Conservation (phyloP, 352 stramenopile species). For the Thraustotheca clavata region DNA sequence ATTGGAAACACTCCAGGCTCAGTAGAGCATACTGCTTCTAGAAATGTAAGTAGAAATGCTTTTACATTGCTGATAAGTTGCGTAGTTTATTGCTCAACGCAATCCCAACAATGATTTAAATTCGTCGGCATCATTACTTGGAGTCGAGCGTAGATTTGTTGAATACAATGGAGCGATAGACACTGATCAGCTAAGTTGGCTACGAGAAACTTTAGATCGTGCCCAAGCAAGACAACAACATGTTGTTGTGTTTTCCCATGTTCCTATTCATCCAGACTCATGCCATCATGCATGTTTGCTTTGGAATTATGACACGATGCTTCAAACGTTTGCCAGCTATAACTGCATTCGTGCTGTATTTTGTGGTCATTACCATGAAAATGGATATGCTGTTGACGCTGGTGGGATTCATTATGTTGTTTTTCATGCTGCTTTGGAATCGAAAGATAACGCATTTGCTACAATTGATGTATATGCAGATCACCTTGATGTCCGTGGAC, state of each 20-base stretch:
- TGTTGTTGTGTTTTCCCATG: constrained; percentile 67
- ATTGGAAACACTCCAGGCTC: constrained; percentile 41
- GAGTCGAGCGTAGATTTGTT: constrained; percentile 45
- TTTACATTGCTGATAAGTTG: background rate
- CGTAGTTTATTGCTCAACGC: constrained; percentile 27
- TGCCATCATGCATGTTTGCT: constrained; percentile 33
- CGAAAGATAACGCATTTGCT: constrained; percentile 48
- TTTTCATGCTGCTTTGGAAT: constrained; percentile 63
- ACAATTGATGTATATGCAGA: constrained; percentile 48
- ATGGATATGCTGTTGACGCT: constrained; percentile 36
- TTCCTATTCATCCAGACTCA: constrained; percentile 37
- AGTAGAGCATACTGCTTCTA: constrained; percentile 36
- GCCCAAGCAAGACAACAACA: constrained; percentile 31
- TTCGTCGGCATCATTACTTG: constrained; percentile 43
- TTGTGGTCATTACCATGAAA: constrained; percentile 54
- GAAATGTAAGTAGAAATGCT: background rate
- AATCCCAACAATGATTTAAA: constrained; percentile 76
- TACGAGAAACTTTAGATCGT: constrained; percentile 30
- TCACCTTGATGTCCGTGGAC: constrained; percentile 42
- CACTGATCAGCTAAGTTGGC: constrained; percentile 45
- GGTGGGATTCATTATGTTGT: constrained; percentile 59
- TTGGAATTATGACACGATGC: constrained; percentile 71
- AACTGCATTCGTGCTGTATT: constrained; percentile 54
- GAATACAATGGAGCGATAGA: constrained; percentile 73
- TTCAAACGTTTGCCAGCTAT: constrained; percentile 35